Evolutionary conservation across 1,284 basidiomycete species (phyloP), one percentile per base, ranked within the genome.

Genomic region (Ganoderma resinaceum): DNA sequence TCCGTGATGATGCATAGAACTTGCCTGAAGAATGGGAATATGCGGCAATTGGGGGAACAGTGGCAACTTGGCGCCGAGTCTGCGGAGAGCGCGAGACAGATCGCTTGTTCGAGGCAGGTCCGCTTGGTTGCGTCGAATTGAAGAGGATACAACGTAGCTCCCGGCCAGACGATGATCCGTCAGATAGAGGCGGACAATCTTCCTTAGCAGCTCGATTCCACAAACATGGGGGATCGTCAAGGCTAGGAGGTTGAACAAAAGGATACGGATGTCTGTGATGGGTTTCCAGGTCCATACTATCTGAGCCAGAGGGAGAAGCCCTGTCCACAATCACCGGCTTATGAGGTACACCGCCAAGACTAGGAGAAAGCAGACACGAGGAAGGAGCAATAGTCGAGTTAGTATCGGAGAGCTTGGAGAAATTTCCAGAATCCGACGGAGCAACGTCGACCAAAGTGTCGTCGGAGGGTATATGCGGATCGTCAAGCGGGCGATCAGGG

Each of bases 381-480:
- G n/a, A 16, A 49, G 38, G 16, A 26, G 14, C 20, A 33, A 29
- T 16, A 2, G 29, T n/a, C 26, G 35, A 26, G 31, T 4, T 9
- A 18, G 31, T 1, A 12, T 60, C 57, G 4, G 18, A 14, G 8
- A 60, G 35, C 42, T 63, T 63, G 9, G 46, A 9, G 18, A 20
- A 12, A 2, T 11, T 52, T 16, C 6, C 26, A 31, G 6, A 18
- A 8, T 63, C 55, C 11, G n/a, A 8, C 14, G 40, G 38, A 33
- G 29, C n/a, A 3, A 37, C 37, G 29, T 72, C 71, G 46, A 72
- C 71, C 8, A 72, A 63, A 33, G 71, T 72, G 37, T 72, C 71
- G 40, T 72, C 71, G 8, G 71, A 72, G 62, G 67, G 69, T 69
- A 69, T 69, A 69, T 72, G 69, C 67, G 69, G 63, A 14, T 65